Evolutionary conservation across 1,284 basidiomycete genomes (phyloP).

Genomic region (Salmacisia buchloeana): DNA sequence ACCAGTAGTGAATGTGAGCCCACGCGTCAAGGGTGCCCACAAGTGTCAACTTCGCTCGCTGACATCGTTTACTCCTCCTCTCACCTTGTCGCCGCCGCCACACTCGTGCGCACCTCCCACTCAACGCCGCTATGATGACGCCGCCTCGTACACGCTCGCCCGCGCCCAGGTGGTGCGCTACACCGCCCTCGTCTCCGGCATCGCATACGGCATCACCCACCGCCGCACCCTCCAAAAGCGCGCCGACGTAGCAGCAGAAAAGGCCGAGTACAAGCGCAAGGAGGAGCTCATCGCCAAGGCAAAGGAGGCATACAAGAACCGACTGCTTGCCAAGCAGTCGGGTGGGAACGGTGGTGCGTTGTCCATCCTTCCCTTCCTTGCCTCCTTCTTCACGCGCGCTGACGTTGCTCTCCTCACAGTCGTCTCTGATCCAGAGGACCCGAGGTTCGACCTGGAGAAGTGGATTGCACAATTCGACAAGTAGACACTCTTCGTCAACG

Average conservation of each 20-base stretch:
- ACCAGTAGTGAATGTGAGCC: slow-evolving; percentile 45
- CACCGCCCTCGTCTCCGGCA: slow-evolving; percentile 78
- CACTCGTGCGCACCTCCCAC: background rate
- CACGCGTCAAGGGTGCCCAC: background rate
- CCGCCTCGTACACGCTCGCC: background rate
- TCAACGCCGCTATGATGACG: background rate
- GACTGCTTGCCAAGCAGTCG: slow-evolving; percentile 33
- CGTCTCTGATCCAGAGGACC: slow-evolving; percentile 80
- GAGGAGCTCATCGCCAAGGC: slow-evolving; percentile 70
- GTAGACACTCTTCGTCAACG: too few relatives aligned
- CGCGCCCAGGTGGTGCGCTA: slow-evolving; percentile 80
- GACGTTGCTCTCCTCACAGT: slow-evolving; percentile 17
- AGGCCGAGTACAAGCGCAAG: slow-evolving; percentile 49
- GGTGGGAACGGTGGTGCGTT: slow-evolving; percentile 19
- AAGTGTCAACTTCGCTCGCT: background rate
- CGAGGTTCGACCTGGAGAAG: slow-evolving; percentile 93
- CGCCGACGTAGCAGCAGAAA: slow-evolving; percentile 71
- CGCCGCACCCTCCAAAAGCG: slow-evolving; percentile 79
- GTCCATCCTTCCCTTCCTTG: background rate
- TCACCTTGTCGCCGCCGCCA: background rate
- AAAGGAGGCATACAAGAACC: slow-evolving; percentile 76
- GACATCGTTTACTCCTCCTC: background rate
- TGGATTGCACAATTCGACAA: slow-evolving; percentile 57
- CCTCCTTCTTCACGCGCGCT: background rate
- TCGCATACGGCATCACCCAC: slow-evolving; percentile 88